phyloP scores from a whole-genome alignment of 1,139 yeast genomes.

The Saccharomyces hybrid region DNA sequence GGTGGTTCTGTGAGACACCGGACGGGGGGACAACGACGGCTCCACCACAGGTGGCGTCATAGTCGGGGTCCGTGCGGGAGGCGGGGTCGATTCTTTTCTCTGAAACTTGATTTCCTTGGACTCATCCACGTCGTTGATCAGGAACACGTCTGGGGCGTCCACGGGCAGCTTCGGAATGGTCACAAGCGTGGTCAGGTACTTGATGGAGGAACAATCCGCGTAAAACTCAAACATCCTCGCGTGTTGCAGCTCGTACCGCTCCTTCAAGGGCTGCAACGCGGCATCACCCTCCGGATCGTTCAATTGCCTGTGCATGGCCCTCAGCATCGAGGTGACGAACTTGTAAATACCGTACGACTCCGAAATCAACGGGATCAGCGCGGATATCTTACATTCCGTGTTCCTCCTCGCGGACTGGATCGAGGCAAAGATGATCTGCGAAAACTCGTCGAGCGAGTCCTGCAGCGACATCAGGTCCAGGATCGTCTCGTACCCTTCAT shows the following conservation, averaged over 20 bases:
- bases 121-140: slow-evolving; percentile 1
- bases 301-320: slow-evolving; percentile 76
- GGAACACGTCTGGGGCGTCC: slow-evolving; percentile 46
- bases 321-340: slow-evolving; percentile 80
- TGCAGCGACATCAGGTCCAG: slow-evolving; percentile 80
- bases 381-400: slow-evolving; percentile 77
- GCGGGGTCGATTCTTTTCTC: slow-evolving; percentile 4
- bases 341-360: slow-evolving; percentile 91
- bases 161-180: slow-evolving; percentile 75
- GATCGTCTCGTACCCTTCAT: slow-evolving; percentile 89
- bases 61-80: slow-evolving; percentile 1
- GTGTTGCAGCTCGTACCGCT: slow-evolving; percentile 74
- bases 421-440: slow-evolving; percentile 67
- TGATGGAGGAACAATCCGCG: slow-evolving; percentile 82
- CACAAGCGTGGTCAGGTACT: slow-evolving; percentile 73
- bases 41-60: background rate
- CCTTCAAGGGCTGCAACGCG: slow-evolving; percentile 65
- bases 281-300: slow-evolving; percentile 51
- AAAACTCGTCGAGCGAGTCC: slow-evolving; percentile 75
- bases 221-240: slow-evolving; percentile 73
- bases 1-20: background rate
- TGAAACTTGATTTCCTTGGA: slow-evolving; percentile 10
- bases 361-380: slow-evolving; percentile 85
- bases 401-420: slow-evolving; percentile 37
- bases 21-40: background rate